A percentile compares a stretch with the other conserved stretches of the same genome.
Evolutionary conservation across 306 rosid species (phyloP).

Genomic region (Rosa persica): DNA sequence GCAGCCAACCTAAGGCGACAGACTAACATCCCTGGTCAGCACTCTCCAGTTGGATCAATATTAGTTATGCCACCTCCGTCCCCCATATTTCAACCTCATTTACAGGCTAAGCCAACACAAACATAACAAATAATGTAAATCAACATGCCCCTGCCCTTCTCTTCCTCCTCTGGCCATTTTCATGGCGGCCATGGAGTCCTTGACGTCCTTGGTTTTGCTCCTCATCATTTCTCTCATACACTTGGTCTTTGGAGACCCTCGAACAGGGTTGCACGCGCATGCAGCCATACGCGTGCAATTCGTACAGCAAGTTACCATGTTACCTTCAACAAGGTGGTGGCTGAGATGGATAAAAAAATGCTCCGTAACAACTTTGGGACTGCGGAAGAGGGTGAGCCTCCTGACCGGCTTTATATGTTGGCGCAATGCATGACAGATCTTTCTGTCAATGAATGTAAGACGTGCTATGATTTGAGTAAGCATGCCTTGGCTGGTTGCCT

Average conservation of each 20-base stretch:
- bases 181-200: slow-evolving; percentile 25
- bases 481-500: slow-evolving; percentile 25
- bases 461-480: slow-evolving; percentile 8
- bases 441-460: slow-evolving; percentile 19
- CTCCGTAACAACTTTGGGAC: slow-evolving; percentile 3
- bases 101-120: not conserved
- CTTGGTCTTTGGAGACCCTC: not conserved
- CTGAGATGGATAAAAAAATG: slow-evolving; percentile 18
- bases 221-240: slow-evolving; percentile 1
- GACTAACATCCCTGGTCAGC: not conserved
- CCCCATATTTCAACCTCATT: not conserved
- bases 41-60: not conserved
- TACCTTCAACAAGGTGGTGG: not conserved
- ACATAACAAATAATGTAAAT: not conserved
- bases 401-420: slow-evolving; percentile 29
- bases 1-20: not conserved
- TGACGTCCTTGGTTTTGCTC: not conserved
- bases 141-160: not conserved
- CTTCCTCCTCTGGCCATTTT: not conserved
- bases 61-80: not conserved
- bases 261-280: slow-evolving; percentile 12
- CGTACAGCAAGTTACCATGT: not conserved
- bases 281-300: slow-evolving; percentile 5
- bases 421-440: slow-evolving; percentile 37
- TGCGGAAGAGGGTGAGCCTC: slow-evolving; percentile 22